phyloP scores from a whole-genome alignment of 1,139 yeast species.

The Debaryomyces nepalensis region DNA sequence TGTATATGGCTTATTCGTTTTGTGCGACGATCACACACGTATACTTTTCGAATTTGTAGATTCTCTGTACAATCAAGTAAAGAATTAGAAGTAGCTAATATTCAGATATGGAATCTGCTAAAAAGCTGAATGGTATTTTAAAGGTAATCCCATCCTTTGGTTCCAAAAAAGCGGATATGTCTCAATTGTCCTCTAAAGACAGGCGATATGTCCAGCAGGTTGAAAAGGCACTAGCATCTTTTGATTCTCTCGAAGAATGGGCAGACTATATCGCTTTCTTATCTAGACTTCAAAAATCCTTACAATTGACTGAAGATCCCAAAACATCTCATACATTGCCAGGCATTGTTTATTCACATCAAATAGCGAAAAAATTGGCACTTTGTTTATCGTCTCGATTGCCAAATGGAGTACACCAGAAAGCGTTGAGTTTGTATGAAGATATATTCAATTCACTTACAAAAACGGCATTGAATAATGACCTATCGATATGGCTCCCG shows the following conservation, averaged over 20 bases:
- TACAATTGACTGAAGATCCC: slow-evolving; percentile 42
- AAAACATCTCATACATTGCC: slow-evolving; percentile 47
- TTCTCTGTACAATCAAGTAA: neutral
- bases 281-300: slow-evolving; percentile 73
- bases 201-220: slow-evolving; percentile 68
- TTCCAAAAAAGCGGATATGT: slow-evolving; percentile 10
- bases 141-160: slow-evolving; percentile 15
- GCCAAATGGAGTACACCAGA: slow-evolving; percentile 96
- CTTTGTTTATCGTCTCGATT: slow-evolving; percentile 76
- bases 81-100: neutral
- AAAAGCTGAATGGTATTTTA: slow-evolving; percentile 13
- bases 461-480: slow-evolving; percentile 50
- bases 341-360: slow-evolving; percentile 45
- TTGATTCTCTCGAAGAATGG: slow-evolving; percentile 93
- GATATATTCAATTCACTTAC: slow-evolving; percentile 68
- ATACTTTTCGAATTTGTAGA: neutral
- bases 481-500: slow-evolving; percentile 78
- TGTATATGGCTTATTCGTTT: neutral
- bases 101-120: slow-evolving; percentile 11
- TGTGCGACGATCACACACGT: slow-evolving; percentile 9
- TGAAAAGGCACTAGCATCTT: slow-evolving; percentile 75
- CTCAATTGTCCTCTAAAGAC: slow-evolving; percentile 54
- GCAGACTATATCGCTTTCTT: slow-evolving; percentile 96
- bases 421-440: slow-evolving; percentile 77
- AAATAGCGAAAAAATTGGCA: slow-evolving; percentile 55